Base-by-base conservation (phyloP, 1,284 basidiomycete genomes). In the Ustilago esculenta region DNA sequence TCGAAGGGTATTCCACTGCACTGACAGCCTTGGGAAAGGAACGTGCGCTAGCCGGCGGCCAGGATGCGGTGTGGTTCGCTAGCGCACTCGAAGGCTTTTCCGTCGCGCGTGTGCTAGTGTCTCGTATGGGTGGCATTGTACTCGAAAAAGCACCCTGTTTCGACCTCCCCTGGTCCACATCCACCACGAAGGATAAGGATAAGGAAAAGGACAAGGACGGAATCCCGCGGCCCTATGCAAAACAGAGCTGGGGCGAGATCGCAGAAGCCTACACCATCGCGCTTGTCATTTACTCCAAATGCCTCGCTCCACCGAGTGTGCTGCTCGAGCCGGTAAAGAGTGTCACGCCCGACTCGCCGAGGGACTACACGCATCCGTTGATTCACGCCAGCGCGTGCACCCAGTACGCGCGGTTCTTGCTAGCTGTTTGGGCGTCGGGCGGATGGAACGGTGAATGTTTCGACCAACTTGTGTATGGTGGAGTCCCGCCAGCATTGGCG, bases 1-100 rank as follows among this genome's bases (percentile, higher is more conserved):
- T 80, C 8, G 70, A 70, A 30, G 54, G 48, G 8, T 81, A 81
- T 37, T 70, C 80, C 18, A 30, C 33, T 1, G 58, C 75, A 3
- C 60, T 81, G 11, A 63, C 36, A 17, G 49, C 40, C 2, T 21
- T 77, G 2, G 75, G 72, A 3, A 76, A 74, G 33, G 80, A 81
- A 41, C 54, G 76, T 9, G 79, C 79, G 14, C 41, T 81, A n/a
- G 80, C 80, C 2, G 80, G 80, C 12, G 80, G 80, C 12, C 76
- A 76, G 42, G 79, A 81, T 34, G 78, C 80, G 1, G 79, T 80
- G 4, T 81, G 80, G 80, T 81, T 78, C 39, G 80, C 80, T 0
- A 67, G 68, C 29, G 80, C 75, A 5, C 61, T 81, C 17, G 80
- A 81, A 55, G 80, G 80, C 35, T 80, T 78, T 55, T 72, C 76